Conservation (phyloP, 768 basidiomycete genomes). For the Termitomyces eurrhizus region DNA sequence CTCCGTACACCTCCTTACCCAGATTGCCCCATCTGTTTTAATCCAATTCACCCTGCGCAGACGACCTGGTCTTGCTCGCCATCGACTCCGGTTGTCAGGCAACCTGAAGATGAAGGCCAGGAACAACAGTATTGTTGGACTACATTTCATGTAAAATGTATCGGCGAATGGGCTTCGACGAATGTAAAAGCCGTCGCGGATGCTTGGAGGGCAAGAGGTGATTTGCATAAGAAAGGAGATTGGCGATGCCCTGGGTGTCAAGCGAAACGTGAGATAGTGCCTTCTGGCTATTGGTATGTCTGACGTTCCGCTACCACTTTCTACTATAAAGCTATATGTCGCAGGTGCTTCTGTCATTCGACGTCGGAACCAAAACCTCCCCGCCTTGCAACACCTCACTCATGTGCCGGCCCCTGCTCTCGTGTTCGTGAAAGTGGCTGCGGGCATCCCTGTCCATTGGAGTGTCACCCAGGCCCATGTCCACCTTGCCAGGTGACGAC, state of each 20-base stretch:
- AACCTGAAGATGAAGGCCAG: conserved; percentile 25
- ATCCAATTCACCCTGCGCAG: conserved; percentile 70
- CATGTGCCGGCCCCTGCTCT: conserved; percentile 68
- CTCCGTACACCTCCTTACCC: conserved; percentile 69
- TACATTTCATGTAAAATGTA: conserved; percentile 88
- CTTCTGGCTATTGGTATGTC: conserved; percentile 63
- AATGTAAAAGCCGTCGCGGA: conserved; percentile 69
- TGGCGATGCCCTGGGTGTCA: conserved; percentile 98
- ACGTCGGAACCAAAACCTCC: conserved; percentile 68
- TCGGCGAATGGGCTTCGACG: conserved; percentile 83
- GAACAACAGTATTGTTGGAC: conserved; percentile 77
- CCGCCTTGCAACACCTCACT: conserved; percentile 70
- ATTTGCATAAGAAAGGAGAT: conserved; percentile 57
- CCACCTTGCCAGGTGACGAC: conserved; percentile 87
- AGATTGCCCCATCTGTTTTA: conserved; percentile 85
- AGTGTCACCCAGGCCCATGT: conserved; percentile 95
- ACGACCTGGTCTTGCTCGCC: conserved; percentile 88
- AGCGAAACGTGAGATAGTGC: conserved; percentile 62
- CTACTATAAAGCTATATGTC: conserved; percentile 10
- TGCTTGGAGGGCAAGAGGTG: conserved; percentile 71
- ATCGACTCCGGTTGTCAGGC: conserved; percentile 39
- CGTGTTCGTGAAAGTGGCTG: conserved; percentile 58
- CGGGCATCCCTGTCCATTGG: conserved; percentile 76
- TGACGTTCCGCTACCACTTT: neutral
- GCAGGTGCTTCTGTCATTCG: conserved; percentile 82